Percentiles rank a stretch among this genome's conserved stretches.
Conservation (phyloP, 768 basidiomycete species). For the Suillus placidus region DNA sequence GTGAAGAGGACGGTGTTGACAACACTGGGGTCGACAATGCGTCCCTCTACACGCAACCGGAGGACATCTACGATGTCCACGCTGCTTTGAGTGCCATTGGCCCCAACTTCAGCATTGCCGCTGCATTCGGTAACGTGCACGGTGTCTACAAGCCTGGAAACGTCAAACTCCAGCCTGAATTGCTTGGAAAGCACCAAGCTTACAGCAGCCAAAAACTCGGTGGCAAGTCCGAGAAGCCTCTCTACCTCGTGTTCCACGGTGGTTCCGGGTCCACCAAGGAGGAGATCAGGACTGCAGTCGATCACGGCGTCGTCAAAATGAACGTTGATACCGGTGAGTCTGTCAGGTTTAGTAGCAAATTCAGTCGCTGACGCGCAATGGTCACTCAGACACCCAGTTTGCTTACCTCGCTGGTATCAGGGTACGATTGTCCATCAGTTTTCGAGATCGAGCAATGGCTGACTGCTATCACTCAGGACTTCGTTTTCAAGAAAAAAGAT, state of each 20-base stretch:
- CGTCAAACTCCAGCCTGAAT: constrained; percentile 88
- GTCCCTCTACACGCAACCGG: constrained; percentile 94
- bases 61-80: constrained; percentile 93
- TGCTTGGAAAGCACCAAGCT: constrained; percentile 89
- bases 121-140: constrained; percentile 98
- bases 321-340: constrained; percentile 85
- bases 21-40: constrained; percentile 95
- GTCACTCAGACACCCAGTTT: constrained; percentile 77
- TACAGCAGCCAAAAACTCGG: constrained; percentile 71
- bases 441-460: neutral
- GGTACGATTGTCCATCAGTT: constrained; percentile 39
- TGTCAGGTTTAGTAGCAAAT: neutral
- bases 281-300: constrained; percentile 91
- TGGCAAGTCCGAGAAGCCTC: constrained; percentile 67
- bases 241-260: constrained; percentile 99
- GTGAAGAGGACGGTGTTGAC: constrained; percentile 99
- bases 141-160: constrained; percentile 99
- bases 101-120: constrained; percentile 96
- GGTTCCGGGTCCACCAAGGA: constrained; percentile 97
- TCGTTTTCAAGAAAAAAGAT: constrained; percentile 80
- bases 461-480: constrained; percentile 57
- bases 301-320: constrained; percentile 97
- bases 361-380: constrained; percentile 11
- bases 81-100: constrained; percentile 78
- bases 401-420: constrained; percentile 89